Evolutionary conservation across 2,329 filamentous ascomycete genomes (phyloP).

Genomic region (Aspergillus tubingensis): DNA sequence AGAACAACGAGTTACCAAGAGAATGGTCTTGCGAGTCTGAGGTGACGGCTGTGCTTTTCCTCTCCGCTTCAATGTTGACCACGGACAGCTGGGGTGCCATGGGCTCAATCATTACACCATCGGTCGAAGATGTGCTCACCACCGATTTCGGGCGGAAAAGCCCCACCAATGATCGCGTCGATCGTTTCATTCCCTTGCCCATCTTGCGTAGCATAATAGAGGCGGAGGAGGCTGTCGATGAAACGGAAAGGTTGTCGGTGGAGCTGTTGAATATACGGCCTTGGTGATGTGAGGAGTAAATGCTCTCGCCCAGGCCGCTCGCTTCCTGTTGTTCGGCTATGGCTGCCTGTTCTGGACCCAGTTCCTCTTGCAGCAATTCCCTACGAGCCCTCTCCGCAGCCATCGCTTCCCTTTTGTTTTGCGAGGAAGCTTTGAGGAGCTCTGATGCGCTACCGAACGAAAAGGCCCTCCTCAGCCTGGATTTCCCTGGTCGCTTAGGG

Average conservation of each 20-base stretch:
- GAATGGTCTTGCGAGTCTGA: constrained; percentile 62
- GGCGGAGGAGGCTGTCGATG: constrained; percentile 51
- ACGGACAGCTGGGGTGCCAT: constrained; percentile 87
- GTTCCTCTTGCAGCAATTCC: constrained; percentile 64
- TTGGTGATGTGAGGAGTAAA: constrained; percentile 73
- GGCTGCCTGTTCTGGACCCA: constrained; percentile 84
- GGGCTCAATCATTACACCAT: constrained; percentile 64
- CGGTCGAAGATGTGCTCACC: constrained; percentile 69
- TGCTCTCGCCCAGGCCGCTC: constrained; percentile 85
- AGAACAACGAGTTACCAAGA: constrained; percentile 76
- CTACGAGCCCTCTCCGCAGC: constrained; percentile 64
- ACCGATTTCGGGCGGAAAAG: constrained; percentile 94
- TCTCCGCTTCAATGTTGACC: constrained; percentile 92
- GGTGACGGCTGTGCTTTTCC: constrained; percentile 78
- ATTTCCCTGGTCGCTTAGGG: constrained; percentile 76
- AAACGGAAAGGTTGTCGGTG: constrained; percentile 77
- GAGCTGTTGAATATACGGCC: constrained; percentile 84
- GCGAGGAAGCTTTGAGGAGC: constrained; percentile 71
- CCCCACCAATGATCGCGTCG: constrained; percentile 84
- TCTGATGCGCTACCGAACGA: constrained; percentile 96
- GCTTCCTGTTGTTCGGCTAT: constrained; percentile 94
- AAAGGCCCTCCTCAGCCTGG: constrained; percentile 82
- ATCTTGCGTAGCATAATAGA: constrained; percentile 78
- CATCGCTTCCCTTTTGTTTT: constrained; percentile 55
- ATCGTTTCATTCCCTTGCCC: constrained; percentile 97